Base-by-base conservation (phyloP, 495 filamentous ascomycete species). In the Poronia punctata region DNA sequence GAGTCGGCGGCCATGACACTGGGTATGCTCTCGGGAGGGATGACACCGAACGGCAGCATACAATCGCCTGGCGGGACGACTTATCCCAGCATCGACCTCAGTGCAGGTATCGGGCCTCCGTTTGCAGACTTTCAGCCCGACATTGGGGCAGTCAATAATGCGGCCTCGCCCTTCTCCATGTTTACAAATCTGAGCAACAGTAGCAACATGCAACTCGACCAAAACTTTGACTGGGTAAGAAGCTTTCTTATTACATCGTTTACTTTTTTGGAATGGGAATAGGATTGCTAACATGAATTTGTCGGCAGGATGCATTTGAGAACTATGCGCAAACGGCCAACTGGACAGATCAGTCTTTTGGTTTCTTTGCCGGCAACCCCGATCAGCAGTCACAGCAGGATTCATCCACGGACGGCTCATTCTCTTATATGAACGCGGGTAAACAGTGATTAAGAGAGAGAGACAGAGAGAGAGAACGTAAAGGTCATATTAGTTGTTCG, bases 1-100 rank as follows among this genome's bases (percentile, higher is more conserved):
- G 79, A 85, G 45, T 76, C 78, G 25, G 86, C 86, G 4, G 86
- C 86, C 3, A 83, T 90, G 80, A 89, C 83, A 1, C 58, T 93
- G 21, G 84, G 82, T 7, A 81, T 94, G 72, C 67, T 90, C 30
- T 83, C 79, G 7, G 76, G 78, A 9, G 84, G 80, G 2, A 67
- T 84, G 64, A 78, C 77, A 18, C 78, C 83, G 1, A 79, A 77
- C 24, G 19, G 27, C 56, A 50, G 49, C 48, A 39, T 56, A 38
- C 44, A 62, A 43, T 56, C 61, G 51, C 43, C 65, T 43, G 61
- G 70, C 41, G 55, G 59, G 43, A 52, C 53, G 45, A 54, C 63
- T 1, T 68, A 64, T 23, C 50, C 59, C 9, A 46, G 49, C 14
- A 26, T 64, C 10, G 60, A 68, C 29, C 41, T 65, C 22, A 50